Evolutionary conservation across 1,284 basidiomycete species (phyloP).

Genomic region (Sanguinoderma infundibulare): DNA sequence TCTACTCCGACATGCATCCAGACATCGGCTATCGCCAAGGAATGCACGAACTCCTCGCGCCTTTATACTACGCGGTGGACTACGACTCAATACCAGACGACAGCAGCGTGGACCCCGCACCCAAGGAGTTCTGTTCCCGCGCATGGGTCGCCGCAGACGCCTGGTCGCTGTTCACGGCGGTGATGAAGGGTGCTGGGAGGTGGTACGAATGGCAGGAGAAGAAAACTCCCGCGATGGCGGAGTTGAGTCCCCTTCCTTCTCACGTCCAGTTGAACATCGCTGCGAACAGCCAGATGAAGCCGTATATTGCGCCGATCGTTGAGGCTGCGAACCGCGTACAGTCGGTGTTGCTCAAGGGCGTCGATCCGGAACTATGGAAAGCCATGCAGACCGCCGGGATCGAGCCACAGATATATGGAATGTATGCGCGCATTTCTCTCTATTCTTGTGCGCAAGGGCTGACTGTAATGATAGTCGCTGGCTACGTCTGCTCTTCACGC

Average conservation of each 20-base stretch:
- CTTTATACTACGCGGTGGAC: constrained; percentile 81
- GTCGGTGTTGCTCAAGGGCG: constrained; percentile 67
- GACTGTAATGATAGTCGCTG: constrained; percentile 61
- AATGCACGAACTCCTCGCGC: constrained; percentile 94
- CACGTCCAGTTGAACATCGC: constrained; percentile 50
- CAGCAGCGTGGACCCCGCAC: constrained; percentile 34
- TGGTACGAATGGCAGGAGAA: constrained; percentile 92
- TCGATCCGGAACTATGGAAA: constrained; percentile 83
- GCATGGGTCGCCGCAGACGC: constrained; percentile 83
- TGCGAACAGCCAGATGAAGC: constrained; percentile 51
- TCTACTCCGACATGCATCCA: constrained; percentile 78
- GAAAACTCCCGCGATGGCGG: constrained; percentile 34
- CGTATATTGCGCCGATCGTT: constrained; percentile 84
- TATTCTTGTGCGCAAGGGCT: background rate
- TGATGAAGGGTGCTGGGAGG: constrained; percentile 77
- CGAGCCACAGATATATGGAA: constrained; percentile 94
- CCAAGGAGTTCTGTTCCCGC: constrained; percentile 67
- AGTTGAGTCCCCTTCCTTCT: constrained; percentile 43
- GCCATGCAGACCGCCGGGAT: constrained; percentile 79
- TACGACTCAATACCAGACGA: constrained; percentile 72
- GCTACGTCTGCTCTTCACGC: constrained; percentile 88
- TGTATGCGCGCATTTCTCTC: constrained; percentile 55
- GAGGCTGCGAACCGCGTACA: constrained; percentile 82
- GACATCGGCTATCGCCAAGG: constrained; percentile 91
- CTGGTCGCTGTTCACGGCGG: constrained; percentile 76